phyloP scores from a whole-genome alignment of 2,329 filamentous ascomycete species.

The Grosmannia penicillata region DNA sequence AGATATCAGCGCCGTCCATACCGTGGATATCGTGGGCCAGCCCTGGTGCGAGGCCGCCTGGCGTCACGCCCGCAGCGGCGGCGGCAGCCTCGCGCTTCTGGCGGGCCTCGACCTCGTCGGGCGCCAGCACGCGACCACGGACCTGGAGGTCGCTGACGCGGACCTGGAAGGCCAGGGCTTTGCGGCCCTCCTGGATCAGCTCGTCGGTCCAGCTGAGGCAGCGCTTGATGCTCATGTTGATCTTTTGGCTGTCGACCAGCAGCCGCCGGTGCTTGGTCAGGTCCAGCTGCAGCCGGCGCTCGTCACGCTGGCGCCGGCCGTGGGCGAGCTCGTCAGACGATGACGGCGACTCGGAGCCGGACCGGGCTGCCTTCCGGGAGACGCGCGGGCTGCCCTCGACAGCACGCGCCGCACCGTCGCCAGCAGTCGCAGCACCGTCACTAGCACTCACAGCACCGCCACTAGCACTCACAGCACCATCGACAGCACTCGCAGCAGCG shows the following conservation, averaged over 20 bases:
- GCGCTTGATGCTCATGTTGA: slow-evolving; percentile 84
- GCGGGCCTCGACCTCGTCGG: slow-evolving; percentile 47
- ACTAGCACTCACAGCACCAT: too few relatives aligned
- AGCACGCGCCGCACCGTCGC: too few relatives aligned
- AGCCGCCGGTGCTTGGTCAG: slow-evolving; percentile 79
- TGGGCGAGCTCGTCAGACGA: slow-evolving; percentile 17
- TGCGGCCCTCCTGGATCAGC: slow-evolving; percentile 76
- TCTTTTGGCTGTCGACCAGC: slow-evolving; percentile 78
- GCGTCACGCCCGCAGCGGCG: too few relatives aligned
- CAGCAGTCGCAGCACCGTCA: too few relatives aligned
- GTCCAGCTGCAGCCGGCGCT: slow-evolving; percentile 71
- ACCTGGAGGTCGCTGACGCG: slow-evolving; percentile 65
- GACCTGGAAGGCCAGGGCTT: slow-evolving; percentile 73
- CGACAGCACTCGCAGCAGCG: too few relatives aligned
- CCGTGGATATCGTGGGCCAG: too few relatives aligned
- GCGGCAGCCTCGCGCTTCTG: too few relatives aligned
- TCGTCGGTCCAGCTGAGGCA: slow-evolving; percentile 84
- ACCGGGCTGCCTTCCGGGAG: too few relatives aligned
- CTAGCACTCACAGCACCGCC: too few relatives aligned
- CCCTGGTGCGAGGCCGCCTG: too few relatives aligned
- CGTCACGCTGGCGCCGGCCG: slow-evolving; percentile 45
- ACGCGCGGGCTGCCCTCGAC: too few relatives aligned
- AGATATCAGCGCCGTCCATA: too few relatives aligned
- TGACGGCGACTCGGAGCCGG: slow-evolving; percentile 18
- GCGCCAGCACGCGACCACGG: slow-evolving; percentile 62